Evolutionary conservation across 495 filamentous ascomycete genomes (phyloP).

Genomic region (Pseudomonodictys pantanalensis): DNA sequence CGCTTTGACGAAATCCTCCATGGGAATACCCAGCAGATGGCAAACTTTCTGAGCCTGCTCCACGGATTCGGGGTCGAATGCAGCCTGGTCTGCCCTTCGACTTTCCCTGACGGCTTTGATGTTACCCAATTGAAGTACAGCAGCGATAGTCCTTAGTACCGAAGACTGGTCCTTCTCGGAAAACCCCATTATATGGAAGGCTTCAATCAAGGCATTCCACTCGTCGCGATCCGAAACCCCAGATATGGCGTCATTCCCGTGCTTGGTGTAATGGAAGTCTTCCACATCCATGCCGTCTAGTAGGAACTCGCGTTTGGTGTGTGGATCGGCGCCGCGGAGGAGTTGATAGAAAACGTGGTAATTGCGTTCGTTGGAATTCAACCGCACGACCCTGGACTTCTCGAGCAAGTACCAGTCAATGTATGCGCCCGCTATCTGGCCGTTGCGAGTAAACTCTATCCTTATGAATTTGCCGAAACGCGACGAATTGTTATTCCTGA

Average conservation of each 20-base stretch:
- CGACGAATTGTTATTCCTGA: constrained; percentile 97
- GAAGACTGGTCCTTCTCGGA: constrained; percentile 77
- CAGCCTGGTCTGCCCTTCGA: constrained; percentile 83
- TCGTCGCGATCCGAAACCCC: constrained; percentile 91
- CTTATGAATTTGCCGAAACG: constrained; percentile 99
- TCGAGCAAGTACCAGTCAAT: constrained; percentile 99
- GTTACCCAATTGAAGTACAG: constrained; percentile 91
- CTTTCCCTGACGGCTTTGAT: constrained; percentile 86
- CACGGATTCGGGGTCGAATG: constrained; percentile 68
- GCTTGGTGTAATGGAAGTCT: constrained; percentile 86
- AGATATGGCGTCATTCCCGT: constrained; percentile 84
- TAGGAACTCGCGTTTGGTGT: constrained; percentile 71
- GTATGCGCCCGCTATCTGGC: constrained; percentile 91
- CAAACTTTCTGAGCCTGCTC: constrained; percentile 73
- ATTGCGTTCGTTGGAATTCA: constrained; percentile 83
- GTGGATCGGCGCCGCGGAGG: constrained; percentile 71
- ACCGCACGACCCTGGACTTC: constrained; percentile 89
- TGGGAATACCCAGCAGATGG: constrained; percentile 74
- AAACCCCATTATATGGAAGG: constrained; percentile 93
- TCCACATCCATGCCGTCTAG: constrained; percentile 69
- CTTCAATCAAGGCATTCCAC: constrained; percentile 85
- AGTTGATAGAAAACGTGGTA: constrained; percentile 99
- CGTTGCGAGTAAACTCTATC: constrained; percentile 87
- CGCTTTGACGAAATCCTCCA: constrained; percentile 81
- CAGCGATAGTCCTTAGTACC: constrained; percentile 83